Base-by-base conservation (phyloP, 352 stramenopile species). In the Globisporangium solare region DNA sequence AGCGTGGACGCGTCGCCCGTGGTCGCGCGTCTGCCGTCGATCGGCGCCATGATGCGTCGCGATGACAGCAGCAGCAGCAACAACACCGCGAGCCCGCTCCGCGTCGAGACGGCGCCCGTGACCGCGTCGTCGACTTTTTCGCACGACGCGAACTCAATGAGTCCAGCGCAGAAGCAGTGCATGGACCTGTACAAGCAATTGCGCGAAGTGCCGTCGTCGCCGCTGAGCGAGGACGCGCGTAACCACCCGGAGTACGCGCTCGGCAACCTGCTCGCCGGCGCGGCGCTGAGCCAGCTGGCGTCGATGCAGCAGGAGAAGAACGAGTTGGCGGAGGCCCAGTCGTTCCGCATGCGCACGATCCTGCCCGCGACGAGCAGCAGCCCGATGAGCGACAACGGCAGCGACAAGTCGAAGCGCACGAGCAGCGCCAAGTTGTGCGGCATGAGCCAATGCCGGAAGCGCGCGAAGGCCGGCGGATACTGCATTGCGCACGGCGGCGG, bases 401-500 rank as follows among this genome's bases (percentile, higher is more conserved):
- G 37, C 13, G 76, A 81, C 40, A 80, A 71, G 43, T 41, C 60
- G 55, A 83, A 84, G 45, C 78, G 76, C 35, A 69, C 64, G 2
- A 86, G 66, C 64, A 82, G 68, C 45, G 79, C 82, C 56, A 93
- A 93, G 63, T 66, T 91, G n/a, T 93, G 83, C 56, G 81, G 76
- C 17, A 80, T 90, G 63, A 53, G 68, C 14, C 70, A 83, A 6
- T 94, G 83, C 67, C 76, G 72, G 47, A 94, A 94, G 55, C 81
- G 81, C 59, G 81, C 83, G 39, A 94, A 94, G 63, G 79, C 77
- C 17, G 81, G 83, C 40, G 83, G 83, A 20, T 87, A 82, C 56
- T 94, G 83, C 53, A 94, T 92, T 37, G 81, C 81, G 0, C 83
- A 92, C 47, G 83, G 83, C n/a, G 83, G 81, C 46, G 83, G 83